A percentile compares a stretch with the other conserved stretches of the same genome.
Conservation (phyloP, 805 yeast species). For the Candida xyloterini region DNA sequence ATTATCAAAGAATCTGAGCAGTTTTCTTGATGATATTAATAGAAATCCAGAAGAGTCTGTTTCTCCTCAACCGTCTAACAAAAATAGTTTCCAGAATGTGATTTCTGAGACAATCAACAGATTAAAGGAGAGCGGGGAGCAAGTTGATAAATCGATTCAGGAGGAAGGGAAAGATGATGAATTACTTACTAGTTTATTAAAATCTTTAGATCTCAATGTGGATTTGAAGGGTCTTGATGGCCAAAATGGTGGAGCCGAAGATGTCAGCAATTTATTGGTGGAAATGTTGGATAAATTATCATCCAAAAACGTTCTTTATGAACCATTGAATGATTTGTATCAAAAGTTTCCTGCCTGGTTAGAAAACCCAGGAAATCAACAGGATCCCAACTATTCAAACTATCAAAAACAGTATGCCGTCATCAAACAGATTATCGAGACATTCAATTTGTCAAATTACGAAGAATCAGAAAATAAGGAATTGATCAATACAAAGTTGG, state of each 20-base stretch:
- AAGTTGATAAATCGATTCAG: conserved; percentile 58
- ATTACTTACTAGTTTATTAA: conserved; percentile 58
- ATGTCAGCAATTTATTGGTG: conserved; percentile 53
- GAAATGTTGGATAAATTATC: conserved; percentile 81
- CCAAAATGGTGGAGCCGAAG: conserved; percentile 23
- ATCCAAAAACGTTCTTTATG: conserved; percentile 81
- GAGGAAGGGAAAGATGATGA: conserved; percentile 41
- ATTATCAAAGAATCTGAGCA: conserved; percentile 24
- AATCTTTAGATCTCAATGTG: conserved; percentile 53
- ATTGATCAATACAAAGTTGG: conserved; percentile 56
- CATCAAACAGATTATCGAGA: conserved; percentile 56
- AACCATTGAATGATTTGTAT: conserved; percentile 80
- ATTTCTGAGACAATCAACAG: conserved; percentile 79
- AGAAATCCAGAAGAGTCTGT: conserved; percentile 1
- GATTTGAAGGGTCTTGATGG: conserved; percentile 23
- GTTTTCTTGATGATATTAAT: conserved; percentile 23
- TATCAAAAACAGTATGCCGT: conserved; percentile 62
- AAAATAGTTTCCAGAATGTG: conserved; percentile 59
- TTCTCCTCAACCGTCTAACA: conserved; percentile 14
- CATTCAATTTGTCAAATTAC: conserved; percentile 66
- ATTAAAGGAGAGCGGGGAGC: conserved; percentile 70
- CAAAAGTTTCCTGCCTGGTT: conserved; percentile 73
- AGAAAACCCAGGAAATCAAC: conserved; percentile 43
- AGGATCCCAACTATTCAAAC: conserved; percentile 35
- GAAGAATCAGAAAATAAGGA: conserved; percentile 50